Base-by-base conservation (phyloP, 2,329 filamentous ascomycete species). In the Aspergillus hiratsukae region DNA sequence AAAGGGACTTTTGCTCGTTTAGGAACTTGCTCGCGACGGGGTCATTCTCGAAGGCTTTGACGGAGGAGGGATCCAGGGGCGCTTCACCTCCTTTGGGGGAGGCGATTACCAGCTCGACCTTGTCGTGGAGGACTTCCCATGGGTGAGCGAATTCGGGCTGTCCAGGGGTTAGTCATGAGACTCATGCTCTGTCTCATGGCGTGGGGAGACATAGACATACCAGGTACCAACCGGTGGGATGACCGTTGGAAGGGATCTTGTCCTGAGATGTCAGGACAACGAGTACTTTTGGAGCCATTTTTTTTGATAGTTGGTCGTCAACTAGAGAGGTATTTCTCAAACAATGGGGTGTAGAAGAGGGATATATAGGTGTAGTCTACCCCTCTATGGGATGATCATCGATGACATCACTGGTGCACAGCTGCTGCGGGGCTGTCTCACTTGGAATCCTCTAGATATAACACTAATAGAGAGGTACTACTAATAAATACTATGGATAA, bases 221-320 rank as follows among this genome's bases (percentile, higher is more conserved):
- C 65, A 90, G 76, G 68, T 84, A 90, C 87, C 87, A 90, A 61
- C 88, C 88, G 0, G 87, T 89, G 9, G 81, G 80, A 54, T 75
- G 72, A 60, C 72, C 70, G 48, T 69, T 72, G 64, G 69, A 65
- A 52, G 75, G 75, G 52, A 81, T 72, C 58, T 75, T 72, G 61
- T 72, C 71, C 70, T 83, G 79, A 58, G 86, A 90, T 61, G 85
- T 88, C 59, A 90, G 83, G 56, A 91, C 83, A 71, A 90, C 75
- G 75, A 91, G 86, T 61, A 90, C 75, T 71, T 87, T 88, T 41
- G 80, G 79, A 4, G 72, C 57, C 69, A 72, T 71, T 54, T 28
- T n/a, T n/a, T n/a, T n/a, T n/a, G n/a, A n/a, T n/a, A n/a, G n/a
- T n/a, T n/a, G n/a, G n/a, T n/a, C n/a, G n/a, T n/a, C n/a, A n/a